phyloP scores from a whole-genome alignment of 441 rosid genomes.

The Gossypium armourianum region DNA sequence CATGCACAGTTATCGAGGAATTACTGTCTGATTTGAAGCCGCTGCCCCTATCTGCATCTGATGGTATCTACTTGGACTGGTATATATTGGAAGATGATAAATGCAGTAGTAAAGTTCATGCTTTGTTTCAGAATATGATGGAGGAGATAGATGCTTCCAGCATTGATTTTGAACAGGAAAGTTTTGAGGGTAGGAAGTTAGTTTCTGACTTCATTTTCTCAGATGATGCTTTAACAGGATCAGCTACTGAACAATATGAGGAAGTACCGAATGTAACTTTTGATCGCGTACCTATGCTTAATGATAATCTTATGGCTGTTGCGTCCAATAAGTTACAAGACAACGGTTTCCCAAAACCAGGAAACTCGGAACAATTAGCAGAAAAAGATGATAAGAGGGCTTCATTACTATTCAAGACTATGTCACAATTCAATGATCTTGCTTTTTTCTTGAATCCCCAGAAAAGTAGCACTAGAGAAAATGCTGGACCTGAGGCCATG shows the following conservation, averaged over 20 bases:
- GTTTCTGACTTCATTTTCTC: conserved; percentile 45
- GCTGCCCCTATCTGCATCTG: conserved; percentile 47
- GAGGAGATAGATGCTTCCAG: conserved; percentile 29
- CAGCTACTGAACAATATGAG: conserved; percentile 26
- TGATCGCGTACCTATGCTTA: conserved; percentile 23
- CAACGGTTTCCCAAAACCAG: conserved; percentile 23
- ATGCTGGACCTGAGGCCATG: conserved; percentile 23
- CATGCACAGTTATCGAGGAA: conserved; percentile 33
- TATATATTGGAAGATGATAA: conserved; percentile 56
- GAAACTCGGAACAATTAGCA: conserved; percentile 24
- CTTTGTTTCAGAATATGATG: conserved; percentile 27
- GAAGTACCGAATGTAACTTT: conserved; percentile 33
- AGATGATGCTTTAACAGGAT: conserved; percentile 31
- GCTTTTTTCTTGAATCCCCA: conserved; percentile 76
- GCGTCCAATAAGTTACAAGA: conserved; percentile 23
- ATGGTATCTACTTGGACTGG: conserved; percentile 84
- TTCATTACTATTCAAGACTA: conserved; percentile 44
- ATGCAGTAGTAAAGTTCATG: conserved; percentile 25
- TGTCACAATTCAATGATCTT: conserved; percentile 68
- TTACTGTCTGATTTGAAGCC: conserved; percentile 37
- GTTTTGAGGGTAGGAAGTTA: conserved; percentile 32
- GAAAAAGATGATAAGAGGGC: conserved; percentile 36
- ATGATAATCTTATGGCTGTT: conserved; percentile 22
- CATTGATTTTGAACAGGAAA: conserved; percentile 33
- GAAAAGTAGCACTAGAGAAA: conserved; percentile 33